These are phyloP conservation scores for Hura crepitans DNA, from an alignment of 441 rosid genomes.

Conservation along the genomic window DNA sequence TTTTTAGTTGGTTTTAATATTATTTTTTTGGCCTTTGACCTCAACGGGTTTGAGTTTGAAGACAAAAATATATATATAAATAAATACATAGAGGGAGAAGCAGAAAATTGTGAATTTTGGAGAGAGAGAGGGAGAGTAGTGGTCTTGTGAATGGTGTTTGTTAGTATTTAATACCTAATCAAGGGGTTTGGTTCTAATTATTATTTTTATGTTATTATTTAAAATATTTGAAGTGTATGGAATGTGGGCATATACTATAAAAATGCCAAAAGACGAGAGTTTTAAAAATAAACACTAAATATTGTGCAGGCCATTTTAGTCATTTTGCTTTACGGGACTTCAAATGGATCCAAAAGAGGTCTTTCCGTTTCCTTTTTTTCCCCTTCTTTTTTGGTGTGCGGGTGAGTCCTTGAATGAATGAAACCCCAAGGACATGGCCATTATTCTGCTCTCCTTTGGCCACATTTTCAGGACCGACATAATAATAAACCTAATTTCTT, in stretches of 20 bases:
- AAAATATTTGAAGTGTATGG: neutral
- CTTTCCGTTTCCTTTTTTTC: constrained; percentile 8
- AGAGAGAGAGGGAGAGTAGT: neutral
- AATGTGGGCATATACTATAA: too few relatives aligned
- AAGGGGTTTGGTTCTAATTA: neutral
- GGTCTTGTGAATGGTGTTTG: constrained; percentile 1
- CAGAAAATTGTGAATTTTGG: constrained; percentile 10
- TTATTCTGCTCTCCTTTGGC: too few relatives aligned
- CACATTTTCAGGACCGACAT: too few relatives aligned
- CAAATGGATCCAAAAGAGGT: constrained; percentile 22
- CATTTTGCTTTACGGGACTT: neutral
- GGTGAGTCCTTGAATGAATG: too few relatives aligned
- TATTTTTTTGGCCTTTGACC: neutral
- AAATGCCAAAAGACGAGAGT: neutral
- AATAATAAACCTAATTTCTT: too few relatives aligned
- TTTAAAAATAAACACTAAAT: neutral
- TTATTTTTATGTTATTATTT: neutral
- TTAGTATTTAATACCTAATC: constrained; percentile 3
- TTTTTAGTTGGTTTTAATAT: constrained; percentile 3
- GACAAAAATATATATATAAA: neutral
- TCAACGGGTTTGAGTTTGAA: neutral
- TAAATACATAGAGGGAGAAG: too few relatives aligned
- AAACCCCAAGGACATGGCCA: too few relatives aligned
- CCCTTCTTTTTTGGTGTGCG: neutral
- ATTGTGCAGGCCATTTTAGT: neutral